These are phyloP conservation scores for Trametes sp. DNA, from an alignment of 1,284 basidiomycete species.

Conservation along the genomic window DNA sequence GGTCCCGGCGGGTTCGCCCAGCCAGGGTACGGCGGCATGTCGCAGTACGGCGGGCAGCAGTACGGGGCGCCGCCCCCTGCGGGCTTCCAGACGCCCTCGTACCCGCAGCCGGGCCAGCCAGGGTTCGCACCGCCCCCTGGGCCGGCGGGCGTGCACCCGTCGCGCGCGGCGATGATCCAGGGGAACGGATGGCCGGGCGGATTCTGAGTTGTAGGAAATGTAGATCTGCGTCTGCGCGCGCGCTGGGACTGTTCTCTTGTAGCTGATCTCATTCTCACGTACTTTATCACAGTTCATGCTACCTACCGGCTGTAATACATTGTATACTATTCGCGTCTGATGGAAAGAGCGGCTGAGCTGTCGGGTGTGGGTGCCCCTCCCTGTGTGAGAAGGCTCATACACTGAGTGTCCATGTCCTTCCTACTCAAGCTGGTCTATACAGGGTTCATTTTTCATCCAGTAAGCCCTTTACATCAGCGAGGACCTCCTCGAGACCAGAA, in stretches of 20 bases:
- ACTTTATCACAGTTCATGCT: conserved; percentile 28
- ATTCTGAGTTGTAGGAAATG: conserved; percentile 18
- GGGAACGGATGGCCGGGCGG: conserved; percentile 31
- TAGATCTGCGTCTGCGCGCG: conserved; percentile 13
- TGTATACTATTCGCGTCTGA: conserved; percentile 27
- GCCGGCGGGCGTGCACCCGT: conserved; percentile 67
- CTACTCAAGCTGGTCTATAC: neutral
- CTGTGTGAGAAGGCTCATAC: too few species aligned
- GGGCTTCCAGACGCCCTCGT: conserved; percentile 69
- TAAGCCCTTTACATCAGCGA: conserved; percentile 11
- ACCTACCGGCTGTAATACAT: conserved; percentile 31
- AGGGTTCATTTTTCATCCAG: too few species aligned
- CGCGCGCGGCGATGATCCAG: conserved; percentile 68
- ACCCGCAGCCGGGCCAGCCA: conserved; percentile 48
- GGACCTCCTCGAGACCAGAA: conserved; percentile 19
- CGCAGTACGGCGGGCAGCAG: conserved; percentile 25
- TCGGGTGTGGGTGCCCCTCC: neutral
- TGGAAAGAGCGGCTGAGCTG: neutral
- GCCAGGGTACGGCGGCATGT: conserved; percentile 27
- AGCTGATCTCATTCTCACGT: conserved; percentile 11
- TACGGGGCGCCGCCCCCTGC: conserved; percentile 40
- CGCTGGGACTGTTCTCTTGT: conserved; percentile 22
- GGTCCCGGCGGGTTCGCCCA: conserved; percentile 30
- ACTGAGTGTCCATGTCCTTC: too few species aligned
- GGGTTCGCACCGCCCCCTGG: conserved; percentile 50